These are phyloP conservation scores for Periglandula ipomoeae DNA, from an alignment of 2,329 filamentous ascomycete species.

Conservation along the genomic window DNA sequence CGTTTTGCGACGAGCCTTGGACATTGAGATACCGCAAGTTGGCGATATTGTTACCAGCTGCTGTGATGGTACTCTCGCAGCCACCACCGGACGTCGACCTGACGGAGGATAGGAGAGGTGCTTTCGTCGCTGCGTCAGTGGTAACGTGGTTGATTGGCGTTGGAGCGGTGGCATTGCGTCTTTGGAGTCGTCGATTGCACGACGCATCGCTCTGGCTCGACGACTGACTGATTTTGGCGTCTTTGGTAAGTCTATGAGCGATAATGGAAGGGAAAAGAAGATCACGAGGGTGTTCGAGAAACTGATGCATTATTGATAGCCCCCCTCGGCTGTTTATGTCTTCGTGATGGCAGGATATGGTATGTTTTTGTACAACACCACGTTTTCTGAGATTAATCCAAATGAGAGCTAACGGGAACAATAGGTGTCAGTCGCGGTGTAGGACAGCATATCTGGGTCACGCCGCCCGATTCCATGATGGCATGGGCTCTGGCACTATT, in stretches of 20 bases:
- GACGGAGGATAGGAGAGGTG: constrained; percentile 10
- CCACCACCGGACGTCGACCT: constrained; percentile 15
- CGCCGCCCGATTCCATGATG: constrained; percentile 10
- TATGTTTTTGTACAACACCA: too few relatives aligned
- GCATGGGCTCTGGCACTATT: constrained; percentile 16
- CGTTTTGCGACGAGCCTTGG: too few relatives aligned
- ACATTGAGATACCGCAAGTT: too few relatives aligned
- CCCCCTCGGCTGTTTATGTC: constrained; percentile 10
- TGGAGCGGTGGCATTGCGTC: constrained; percentile 11
- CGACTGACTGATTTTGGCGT: constrained; percentile 16
- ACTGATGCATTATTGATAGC: constrained; percentile 1
- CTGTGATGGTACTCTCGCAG: neutral
- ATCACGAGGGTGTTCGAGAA: too few relatives aligned
- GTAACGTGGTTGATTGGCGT: constrained; percentile 12
- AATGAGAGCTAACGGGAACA: neutral
- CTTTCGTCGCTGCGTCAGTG: constrained; percentile 11
- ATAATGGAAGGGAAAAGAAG: too few relatives aligned
- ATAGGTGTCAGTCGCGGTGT: constrained; percentile 14
- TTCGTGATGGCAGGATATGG: constrained; percentile 11
- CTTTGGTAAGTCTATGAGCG: too few relatives aligned
- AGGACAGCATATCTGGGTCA: constrained; percentile 16
- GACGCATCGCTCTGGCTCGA: constrained; percentile 14
- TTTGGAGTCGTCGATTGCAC: constrained; percentile 13
- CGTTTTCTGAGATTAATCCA: too few relatives aligned
- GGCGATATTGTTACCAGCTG: too few relatives aligned